Conservation (phyloP, 208 protist species). For the Trypanosoma theileri region DNA sequence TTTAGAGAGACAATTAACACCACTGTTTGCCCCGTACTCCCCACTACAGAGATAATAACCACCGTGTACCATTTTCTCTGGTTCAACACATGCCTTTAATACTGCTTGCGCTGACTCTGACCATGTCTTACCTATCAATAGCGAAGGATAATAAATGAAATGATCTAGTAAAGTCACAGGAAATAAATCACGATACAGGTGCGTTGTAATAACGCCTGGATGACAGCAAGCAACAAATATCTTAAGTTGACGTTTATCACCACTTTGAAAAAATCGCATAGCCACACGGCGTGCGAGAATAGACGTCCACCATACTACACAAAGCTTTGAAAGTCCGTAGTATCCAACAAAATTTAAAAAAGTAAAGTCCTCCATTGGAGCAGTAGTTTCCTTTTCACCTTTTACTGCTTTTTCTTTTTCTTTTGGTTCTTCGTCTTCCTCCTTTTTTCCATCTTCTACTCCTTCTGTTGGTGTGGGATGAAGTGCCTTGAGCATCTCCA, state of each 20-base stretch:
- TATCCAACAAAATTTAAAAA: constrained; percentile 74
- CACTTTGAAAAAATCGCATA: constrained; percentile 31
- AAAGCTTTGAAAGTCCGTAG: constrained; percentile 88
- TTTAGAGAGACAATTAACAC: constrained; percentile 61
- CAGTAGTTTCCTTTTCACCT: background rate
- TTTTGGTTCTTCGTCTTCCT: background rate
- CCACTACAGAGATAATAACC: constrained; percentile 83
- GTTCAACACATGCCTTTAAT: constrained; percentile 56
- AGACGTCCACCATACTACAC: constrained; percentile 80
- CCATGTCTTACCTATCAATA: constrained; percentile 83
- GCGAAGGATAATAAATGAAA: constrained; percentile 78
- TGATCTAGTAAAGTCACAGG: constrained; percentile 64
- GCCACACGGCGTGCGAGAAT: constrained; percentile 57
- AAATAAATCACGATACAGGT: constrained; percentile 84
- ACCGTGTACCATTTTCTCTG: constrained; percentile 52
- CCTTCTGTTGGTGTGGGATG: constrained; percentile 26
- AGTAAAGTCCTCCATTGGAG: constrained; percentile 40
- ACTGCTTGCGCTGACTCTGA: constrained; percentile 74
- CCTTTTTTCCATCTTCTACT: background rate
- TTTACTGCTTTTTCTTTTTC: background rate
- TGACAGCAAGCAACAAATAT: constrained; percentile 80
- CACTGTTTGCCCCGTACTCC: constrained; percentile 65
- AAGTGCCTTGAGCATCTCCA: constrained; percentile 66
- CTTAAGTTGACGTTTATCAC: constrained; percentile 27
- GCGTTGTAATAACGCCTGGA: constrained; percentile 75